Base-by-base conservation (phyloP, 1,284 basidiomycete genomes). In the Pseudomicrostroma phylloplanum region DNA sequence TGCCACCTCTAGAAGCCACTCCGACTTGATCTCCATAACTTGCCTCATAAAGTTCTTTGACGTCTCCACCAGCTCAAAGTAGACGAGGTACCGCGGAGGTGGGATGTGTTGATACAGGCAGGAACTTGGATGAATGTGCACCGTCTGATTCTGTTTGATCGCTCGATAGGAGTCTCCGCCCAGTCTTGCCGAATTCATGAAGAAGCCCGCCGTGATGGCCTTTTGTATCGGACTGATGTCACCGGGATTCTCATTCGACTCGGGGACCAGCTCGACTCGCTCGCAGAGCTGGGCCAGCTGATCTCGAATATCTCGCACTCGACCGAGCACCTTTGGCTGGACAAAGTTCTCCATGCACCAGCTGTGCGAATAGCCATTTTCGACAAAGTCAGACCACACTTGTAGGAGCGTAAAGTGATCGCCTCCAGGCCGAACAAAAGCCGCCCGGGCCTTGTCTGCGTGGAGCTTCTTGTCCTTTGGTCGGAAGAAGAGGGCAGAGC, bases 311-410 rank as follows among this genome's bases (percentile, higher is more conserved):
- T 99, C 96, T 55, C 96, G 87, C 0, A 96, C 94, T 25, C 96
- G 85, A 68, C 87, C 89, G 13, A 99, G 82, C n/a, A 61, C 60
- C 84, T 98, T 98, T 84, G 91, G 93, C 81, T 98, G 96, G 58
- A 99, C 82, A 81, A 94, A 99, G 76, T 98, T 92, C 77, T 96
- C 68, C 56, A 71, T 53, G 57, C 72, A 74, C 21, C 70, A 77
- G 51, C 55, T 60, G 53, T 65, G 63, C 59, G 90, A 92, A 80
- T 93, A 98, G 74, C 91, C 91, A 43, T 91, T 91, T 73, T 98
- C 93, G 26, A 91, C 91, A 93, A 94, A 99, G 78, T 97, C 92
- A 78, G 96, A 91, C 89, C 92, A 98, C 7, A 97, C 91, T 78
- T 96, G 96, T 49, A 97, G 84, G 59, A 97, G 81, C 1, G 93